Conservation (phyloP, 345 rosid genomes). For the Pugionium dolabratum region DNA sequence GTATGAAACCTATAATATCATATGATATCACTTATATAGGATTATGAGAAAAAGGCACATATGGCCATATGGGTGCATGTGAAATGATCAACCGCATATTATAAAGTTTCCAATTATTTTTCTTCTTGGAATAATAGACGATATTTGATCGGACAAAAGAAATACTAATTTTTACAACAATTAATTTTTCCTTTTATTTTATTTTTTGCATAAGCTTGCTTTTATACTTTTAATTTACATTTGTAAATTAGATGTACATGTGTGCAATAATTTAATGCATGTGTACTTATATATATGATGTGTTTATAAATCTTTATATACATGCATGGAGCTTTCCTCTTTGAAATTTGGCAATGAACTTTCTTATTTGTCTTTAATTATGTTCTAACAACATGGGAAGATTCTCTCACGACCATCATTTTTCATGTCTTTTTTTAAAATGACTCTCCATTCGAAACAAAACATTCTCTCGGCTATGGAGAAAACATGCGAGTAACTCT, state of each 20-base stretch:
- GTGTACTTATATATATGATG: not conserved
- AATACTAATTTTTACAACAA: not conserved
- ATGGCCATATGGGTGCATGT: constrained; percentile 44
- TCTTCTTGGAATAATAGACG: constrained; percentile 15
- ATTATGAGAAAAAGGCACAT: constrained; percentile 16
- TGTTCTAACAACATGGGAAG: constrained; percentile 31
- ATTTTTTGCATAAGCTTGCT: too few species aligned
- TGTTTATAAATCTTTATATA: not conserved
- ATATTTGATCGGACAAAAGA: constrained; percentile 1
- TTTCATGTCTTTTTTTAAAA: not conserved
- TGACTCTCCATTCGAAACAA: constrained; percentile 15
- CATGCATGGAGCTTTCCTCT: constrained; percentile 1
- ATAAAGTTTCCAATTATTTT: constrained; percentile 26
- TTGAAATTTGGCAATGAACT: constrained; percentile 28
- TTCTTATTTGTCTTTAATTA: constrained; percentile 22
- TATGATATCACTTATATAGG: too few species aligned
- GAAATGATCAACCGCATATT: constrained; percentile 27
- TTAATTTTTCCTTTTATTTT: too few species aligned
- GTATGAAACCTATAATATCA: constrained; percentile 8
- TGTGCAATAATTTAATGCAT: constrained; percentile 15
- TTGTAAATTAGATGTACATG: not conserved
- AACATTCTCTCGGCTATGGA: constrained; percentile 19
- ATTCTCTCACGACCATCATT: constrained; percentile 32
- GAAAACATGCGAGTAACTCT: constrained; percentile 4
- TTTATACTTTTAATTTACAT: too few species aligned